A percentile compares a stretch with the other conserved stretches of the same genome.
These are phyloP conservation scores for Pichia sp. DNA, from an alignment of 1,139 yeast species.

Conservation along the genomic window DNA sequence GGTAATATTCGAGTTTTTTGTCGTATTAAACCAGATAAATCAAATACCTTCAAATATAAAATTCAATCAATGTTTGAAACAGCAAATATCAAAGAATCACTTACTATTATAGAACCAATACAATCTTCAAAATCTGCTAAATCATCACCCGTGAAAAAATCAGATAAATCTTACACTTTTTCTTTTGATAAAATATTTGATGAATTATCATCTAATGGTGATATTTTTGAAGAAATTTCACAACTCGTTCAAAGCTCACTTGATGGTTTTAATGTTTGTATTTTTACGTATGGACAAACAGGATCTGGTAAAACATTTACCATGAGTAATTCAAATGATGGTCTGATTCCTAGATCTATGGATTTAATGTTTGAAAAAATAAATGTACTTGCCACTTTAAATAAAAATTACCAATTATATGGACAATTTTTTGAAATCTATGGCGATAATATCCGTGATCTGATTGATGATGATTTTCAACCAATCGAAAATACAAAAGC, in stretches of 20 bases:
- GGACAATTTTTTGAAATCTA: conserved; percentile 89
- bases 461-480: conserved; percentile 33
- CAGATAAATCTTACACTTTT: conserved; percentile 37
- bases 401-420: conserved; percentile 59
- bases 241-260: conserved; percentile 83
- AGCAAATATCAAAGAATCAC: conserved; percentile 47
- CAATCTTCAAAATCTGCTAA: no score
- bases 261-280: conserved; percentile 89
- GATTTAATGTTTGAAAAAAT: conserved; percentile 63
- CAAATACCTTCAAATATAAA: conserved; percentile 14
- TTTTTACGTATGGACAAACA: conserved; percentile 96
- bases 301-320: conserved; percentile 95
- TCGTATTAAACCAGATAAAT: conserved; percentile 59
- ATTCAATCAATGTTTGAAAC: conserved; percentile 22
- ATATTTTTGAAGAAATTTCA: conserved; percentile 76
- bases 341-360: conserved; percentile 79
- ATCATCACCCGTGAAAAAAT: background rate
- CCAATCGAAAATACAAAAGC: conserved; percentile 20
- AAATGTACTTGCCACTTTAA: conserved; percentile 41
- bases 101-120: conserved; percentile 31
- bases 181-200: conserved; percentile 76
- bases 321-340: conserved; percentile 68
- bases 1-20: conserved; percentile 93
- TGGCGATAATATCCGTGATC: conserved; percentile 72
- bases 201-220: conserved; percentile 45